phyloP scores from a whole-genome alignment of 2,329 filamentous ascomycete species.

The Aspergillus sp. region DNA sequence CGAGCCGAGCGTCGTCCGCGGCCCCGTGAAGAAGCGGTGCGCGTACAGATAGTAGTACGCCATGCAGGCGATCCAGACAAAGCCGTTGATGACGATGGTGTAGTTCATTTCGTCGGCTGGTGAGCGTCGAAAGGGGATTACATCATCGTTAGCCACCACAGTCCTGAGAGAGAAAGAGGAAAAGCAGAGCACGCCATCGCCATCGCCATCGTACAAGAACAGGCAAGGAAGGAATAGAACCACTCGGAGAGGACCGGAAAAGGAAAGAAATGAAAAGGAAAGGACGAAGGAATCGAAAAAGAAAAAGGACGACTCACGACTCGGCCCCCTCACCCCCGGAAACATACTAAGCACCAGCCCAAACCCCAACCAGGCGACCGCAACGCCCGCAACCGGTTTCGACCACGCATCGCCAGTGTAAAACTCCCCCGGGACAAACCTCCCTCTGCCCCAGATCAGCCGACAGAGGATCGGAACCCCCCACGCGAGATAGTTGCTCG shows the following conservation, averaged over 20 bases:
- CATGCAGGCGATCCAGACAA: slow-evolving; percentile 62
- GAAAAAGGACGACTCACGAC: slow-evolving; percentile 35
- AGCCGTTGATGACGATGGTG: slow-evolving; percentile 64
- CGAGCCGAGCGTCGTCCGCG: slow-evolving; percentile 57
- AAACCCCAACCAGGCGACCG: slow-evolving; percentile 60
- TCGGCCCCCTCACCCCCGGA: slow-evolving; percentile 58
- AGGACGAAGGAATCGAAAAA: not conserved
- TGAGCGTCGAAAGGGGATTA: not conserved
- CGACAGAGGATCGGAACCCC: slow-evolving; percentile 62
- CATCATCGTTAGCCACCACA: not conserved
- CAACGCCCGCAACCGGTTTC: slow-evolving; percentile 57
- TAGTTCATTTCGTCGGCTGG: slow-evolving; percentile 63
- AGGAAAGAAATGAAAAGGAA: not conserved
- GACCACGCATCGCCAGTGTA: slow-evolving; percentile 59
- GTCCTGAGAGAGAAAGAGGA: not conserved
- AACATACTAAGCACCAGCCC: slow-evolving; percentile 64
- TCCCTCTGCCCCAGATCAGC: slow-evolving; percentile 61
- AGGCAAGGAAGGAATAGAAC: not conserved
- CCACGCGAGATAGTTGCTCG: slow-evolving; percentile 66
- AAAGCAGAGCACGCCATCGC: not conserved
- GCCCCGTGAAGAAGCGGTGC: slow-evolving; percentile 65
- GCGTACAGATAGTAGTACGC: slow-evolving; percentile 63
- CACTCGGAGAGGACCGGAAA: not conserved
- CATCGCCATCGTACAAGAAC: no score
- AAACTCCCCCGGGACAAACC: slow-evolving; percentile 63